phyloP scores from a whole-genome alignment of 2,329 filamentous ascomycete species.

The Blumeria graminis region DNA sequence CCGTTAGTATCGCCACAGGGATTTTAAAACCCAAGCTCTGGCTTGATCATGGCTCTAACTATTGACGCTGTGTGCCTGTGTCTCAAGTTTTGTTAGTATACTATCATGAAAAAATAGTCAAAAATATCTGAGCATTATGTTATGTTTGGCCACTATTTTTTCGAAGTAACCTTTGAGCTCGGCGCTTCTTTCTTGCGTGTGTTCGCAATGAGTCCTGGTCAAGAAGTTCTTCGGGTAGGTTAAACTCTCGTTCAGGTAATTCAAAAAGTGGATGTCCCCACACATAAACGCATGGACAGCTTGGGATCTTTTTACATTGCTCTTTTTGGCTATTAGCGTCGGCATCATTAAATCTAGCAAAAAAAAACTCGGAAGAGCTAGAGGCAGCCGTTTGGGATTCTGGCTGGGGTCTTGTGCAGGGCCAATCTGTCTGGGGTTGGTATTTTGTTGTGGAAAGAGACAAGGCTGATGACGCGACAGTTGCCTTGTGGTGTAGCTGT shows the following conservation, averaged over 20 bases:
- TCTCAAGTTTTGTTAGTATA: no score
- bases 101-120: no score
- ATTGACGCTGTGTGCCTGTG: no score
- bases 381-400: neutral
- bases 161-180: constrained; percentile 8
- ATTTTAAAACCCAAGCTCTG: no score
- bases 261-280: constrained; percentile 71
- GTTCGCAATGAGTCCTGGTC: constrained; percentile 27
- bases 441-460: constrained; percentile 12
- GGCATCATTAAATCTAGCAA: neutral
- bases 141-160: no score
- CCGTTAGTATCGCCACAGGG: no score
- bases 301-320: neutral
- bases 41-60: no score
- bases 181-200: constrained; percentile 36
- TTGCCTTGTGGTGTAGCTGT: constrained; percentile 30
- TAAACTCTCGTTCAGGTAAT: constrained; percentile 44
- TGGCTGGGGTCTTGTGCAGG: neutral
- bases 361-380: neutral
- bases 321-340: constrained; percentile 22
- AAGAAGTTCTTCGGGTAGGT: constrained; percentile 33
- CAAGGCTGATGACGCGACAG: constrained; percentile 10
- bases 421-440: constrained; percentile 13
- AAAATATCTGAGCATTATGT: no score
- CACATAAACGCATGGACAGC: constrained; percentile 33